Conservation (phyloP, 495 filamentous ascomycete genomes). For the Aspergillus biplanus region DNA sequence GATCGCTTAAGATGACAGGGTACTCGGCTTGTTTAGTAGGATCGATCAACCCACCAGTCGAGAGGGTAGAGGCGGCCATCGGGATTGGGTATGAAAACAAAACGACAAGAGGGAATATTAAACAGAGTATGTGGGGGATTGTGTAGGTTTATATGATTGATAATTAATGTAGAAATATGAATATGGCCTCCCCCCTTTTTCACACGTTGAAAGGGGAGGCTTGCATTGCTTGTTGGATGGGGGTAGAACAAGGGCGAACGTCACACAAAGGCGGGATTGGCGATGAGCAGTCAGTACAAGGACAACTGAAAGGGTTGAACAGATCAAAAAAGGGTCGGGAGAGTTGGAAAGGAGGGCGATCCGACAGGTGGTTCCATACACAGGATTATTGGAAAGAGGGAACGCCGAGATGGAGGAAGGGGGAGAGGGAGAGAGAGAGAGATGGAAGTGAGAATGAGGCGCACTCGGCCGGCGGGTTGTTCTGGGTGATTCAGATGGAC, state of each 20-base stretch:
- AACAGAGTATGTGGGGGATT: constrained; percentile 3
- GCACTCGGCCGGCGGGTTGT: constrained; percentile 21
- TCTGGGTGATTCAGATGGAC: not conserved
- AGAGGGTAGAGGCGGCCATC: constrained; percentile 44
- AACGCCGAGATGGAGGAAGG: not conserved
- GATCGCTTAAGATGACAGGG: constrained; percentile 49
- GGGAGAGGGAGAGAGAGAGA: constrained; percentile 13
- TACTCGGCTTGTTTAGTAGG: constrained; percentile 55
- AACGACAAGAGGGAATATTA: no score
- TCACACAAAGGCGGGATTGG: constrained; percentile 23
- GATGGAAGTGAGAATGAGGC: constrained; percentile 15
- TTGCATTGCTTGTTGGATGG: constrained; percentile 23
- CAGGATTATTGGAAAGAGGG: no score
- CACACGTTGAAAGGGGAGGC: constrained; percentile 11
- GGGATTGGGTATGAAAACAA: not conserved
- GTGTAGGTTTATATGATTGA: constrained; percentile 6
- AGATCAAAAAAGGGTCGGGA: not conserved
- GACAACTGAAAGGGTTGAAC: constrained; percentile 20
- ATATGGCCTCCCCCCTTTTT: constrained; percentile 17
- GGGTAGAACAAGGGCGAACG: constrained; percentile 24
- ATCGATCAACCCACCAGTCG: constrained; percentile 46
- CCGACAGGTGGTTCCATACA: no score
- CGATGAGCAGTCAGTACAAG: constrained; percentile 4
- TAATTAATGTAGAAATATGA: constrained; percentile 9
- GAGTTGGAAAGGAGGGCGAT: no score